Evolutionary conservation across 2,329 filamentous ascomycete genomes (phyloP), one percentile per base, ranked within the genome.

Genomic region (Neonectria hederae): DNA sequence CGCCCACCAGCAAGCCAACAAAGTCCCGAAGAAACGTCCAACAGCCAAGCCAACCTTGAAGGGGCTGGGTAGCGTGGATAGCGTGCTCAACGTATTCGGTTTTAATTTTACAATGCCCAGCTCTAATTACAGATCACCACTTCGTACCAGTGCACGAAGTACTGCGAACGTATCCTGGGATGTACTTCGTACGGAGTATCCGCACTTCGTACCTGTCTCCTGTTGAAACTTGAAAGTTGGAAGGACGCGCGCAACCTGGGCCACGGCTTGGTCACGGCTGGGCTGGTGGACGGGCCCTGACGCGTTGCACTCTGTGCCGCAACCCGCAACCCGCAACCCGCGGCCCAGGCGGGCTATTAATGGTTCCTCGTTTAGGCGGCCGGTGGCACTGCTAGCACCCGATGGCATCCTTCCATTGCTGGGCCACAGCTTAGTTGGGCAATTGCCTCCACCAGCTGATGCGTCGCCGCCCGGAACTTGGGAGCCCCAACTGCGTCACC

Each of bases 351-450:
- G 28, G 46, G 46, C 46, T 49, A 49, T 49, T 49, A 48, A 49
- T 49, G 46, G 46, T 49, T 49, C 46, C 46, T 49, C 46, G 46
- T 49, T 49, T 49, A 49, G 46, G 46, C 46, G 46, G 46, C 24
- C 11, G 26, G 46, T 53, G 51, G 51, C 26, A 32, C 48, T 51
- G 48, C 24, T 32, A 26, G 48, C 51, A 53, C 51, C 35, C 14
- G 35, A 14, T 38, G 35, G 35, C 14, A 38, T 17, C 14, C 32
- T 14, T 38, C 14, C 32, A 17, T 38, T 38, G 30, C 51, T 40
- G 30, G 51, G 51, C 30, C 19, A 35, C 30, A 22, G 51, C 35
- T 53, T 22, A 40, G 51, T 26, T 35, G 51, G 6, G 49, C 49
- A 35, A 30, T 38, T 30, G 46, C 46, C 46, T 19, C 46, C 26